These are phyloP conservation scores for Hypoxylon sp. DNA, from an alignment of 2,329 filamentous ascomycete genomes.

Conservation along the genomic window DNA sequence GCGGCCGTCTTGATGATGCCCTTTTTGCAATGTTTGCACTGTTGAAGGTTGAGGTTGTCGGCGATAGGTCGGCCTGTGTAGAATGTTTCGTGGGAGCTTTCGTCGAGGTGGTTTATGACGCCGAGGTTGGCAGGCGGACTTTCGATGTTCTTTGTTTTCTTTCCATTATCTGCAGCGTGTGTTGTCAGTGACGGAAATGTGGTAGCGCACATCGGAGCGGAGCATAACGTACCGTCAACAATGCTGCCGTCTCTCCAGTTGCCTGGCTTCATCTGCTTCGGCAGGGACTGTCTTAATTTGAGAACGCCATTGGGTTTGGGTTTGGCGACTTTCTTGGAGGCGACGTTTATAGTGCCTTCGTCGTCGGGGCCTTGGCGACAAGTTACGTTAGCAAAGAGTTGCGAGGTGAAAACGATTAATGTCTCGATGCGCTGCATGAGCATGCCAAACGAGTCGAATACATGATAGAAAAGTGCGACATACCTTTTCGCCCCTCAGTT, in stretches of 20 bases:
- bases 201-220: too few species aligned
- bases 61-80: conserved; percentile 81
- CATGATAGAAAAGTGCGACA: conserved; percentile 1
- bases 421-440: conserved; percentile 21
- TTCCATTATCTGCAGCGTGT: conserved; percentile 54
- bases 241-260: conserved; percentile 76
- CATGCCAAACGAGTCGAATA: neutral
- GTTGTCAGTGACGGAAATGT: neutral
- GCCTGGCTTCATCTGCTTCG: conserved; percentile 71
- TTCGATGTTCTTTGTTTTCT: conserved; percentile 58
- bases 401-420: neutral
- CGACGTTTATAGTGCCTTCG: conserved; percentile 69
- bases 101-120: conserved; percentile 74
- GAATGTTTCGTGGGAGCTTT: conserved; percentile 79
- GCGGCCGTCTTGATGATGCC: conserved; percentile 79
- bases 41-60: conserved; percentile 78
- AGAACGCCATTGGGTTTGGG: conserved; percentile 57
- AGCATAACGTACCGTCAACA: conserved; percentile 61
- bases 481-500: conserved; percentile 43
- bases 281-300: conserved; percentile 69
- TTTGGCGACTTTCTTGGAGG: conserved; percentile 62
- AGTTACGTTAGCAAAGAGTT: conserved; percentile 9
- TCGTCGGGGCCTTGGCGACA: conserved; percentile 54
- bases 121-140: conserved; percentile 58
- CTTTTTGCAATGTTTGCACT: conserved; percentile 96